Percentiles rank a stretch among this genome's conserved stretches.
These are phyloP conservation scores for Daldinia sp. DNA, from an alignment of 2,329 filamentous ascomycete species.

Conservation along the genomic window DNA sequence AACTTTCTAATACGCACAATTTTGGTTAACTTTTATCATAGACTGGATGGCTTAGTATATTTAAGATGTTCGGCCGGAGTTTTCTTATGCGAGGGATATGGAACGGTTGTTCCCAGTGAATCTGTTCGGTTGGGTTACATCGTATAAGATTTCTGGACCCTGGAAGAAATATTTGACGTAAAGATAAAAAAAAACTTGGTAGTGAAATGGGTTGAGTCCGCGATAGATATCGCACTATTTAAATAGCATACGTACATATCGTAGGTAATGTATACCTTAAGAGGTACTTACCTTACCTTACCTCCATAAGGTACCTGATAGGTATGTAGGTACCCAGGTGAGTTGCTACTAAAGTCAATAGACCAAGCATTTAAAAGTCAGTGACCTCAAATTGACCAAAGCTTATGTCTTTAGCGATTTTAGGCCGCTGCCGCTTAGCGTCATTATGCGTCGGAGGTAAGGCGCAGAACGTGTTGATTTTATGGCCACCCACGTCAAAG, in stretches of 20 bases:
- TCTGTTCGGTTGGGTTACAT: not conserved
- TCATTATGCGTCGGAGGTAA: slow-evolving; percentile 22
- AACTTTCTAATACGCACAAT: not conserved
- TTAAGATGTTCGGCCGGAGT: not conserved
- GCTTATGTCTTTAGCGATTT: slow-evolving; percentile 4
- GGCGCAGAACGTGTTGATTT: not conserved
- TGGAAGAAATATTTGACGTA: not conserved
- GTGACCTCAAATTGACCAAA: slow-evolving; percentile 2
- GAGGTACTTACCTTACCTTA: not conserved
- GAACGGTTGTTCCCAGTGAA: not conserved
- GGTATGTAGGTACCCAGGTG: not conserved
- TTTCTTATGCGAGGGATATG: slow-evolving; percentile 1
- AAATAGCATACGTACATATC: too few species aligned
- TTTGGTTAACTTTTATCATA: not conserved
- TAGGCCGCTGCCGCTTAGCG: slow-evolving; percentile 12
- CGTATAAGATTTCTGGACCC: not conserved
- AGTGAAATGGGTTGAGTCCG: not conserved
- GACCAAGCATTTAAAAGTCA: not conserved
- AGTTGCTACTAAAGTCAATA: not conserved
- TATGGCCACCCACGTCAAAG: slow-evolving; percentile 17
- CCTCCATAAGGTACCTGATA: not conserved
- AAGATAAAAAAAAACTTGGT: slow-evolving; percentile 1
- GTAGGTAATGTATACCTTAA: too few species aligned
- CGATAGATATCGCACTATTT: not conserved
- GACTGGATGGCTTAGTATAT: not conserved